Base-by-base conservation (phyloP, 495 filamentous ascomycete genomes). In the Penicillium chermesinum region DNA sequence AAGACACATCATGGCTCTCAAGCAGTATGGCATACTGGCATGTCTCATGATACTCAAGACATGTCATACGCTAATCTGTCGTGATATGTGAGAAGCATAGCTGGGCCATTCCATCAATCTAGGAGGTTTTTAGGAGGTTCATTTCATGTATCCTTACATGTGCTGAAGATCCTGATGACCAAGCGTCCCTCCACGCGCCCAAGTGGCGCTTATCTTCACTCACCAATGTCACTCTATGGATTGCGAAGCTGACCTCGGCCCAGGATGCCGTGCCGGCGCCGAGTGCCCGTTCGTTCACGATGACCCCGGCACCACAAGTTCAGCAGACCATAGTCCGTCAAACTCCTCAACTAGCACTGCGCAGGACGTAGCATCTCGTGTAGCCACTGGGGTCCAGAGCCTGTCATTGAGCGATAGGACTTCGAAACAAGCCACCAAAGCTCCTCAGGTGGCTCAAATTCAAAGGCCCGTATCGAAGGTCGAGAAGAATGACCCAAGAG, bases 401-500 rank as follows among this genome's bases (percentile, higher is more conserved):
- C 40, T 56, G 43, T 53, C 27, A 14, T 48, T 55, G 21, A 38
- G 21, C 41, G 41, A 38, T 1, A 37, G 19, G 3, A 46, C 38
- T 30, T 38, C 61, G 17, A 55, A 49, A 20, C 38, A 52, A 35
- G 21, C 22, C 16, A 37, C 46, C n/a, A 14, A 41, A 12, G 20
- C 40, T 38, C 42, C 54, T 44, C 61, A 50, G 35, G 37, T 58
- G 21, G 32, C 39, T 19, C 48, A 58, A 37, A 77, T 85, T 18
- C 61, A 74, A 45, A 80, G 83, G 51, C 89, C 89, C 8, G 63
- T 85, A 5, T 81, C 89, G 4, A 74, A 75, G 41, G 64, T 74
- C 7, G 85, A 91, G 63, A 57, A 69, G 30, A 76, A 81, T 33
- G 78, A 91, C 60, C 85, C 87, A 12, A 74, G 87, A 47, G 78